A percentile compares a stretch with the other conserved stretches of the same genome.
Conservation (phyloP, 2,329 filamentous ascomycete species). For the Clonostachys byssicola region DNA sequence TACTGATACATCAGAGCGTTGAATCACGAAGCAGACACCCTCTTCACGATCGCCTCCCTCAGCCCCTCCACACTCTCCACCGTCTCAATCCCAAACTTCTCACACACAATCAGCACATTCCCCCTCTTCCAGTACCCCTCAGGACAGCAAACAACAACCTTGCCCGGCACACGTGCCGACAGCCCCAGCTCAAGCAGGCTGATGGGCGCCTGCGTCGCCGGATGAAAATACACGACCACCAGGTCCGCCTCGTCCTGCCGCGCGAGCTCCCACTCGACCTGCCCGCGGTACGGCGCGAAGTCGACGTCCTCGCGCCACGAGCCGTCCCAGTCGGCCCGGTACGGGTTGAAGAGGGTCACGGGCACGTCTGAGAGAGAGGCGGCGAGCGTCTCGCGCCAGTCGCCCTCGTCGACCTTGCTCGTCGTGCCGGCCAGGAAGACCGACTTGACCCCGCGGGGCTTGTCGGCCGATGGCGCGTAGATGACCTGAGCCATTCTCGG, state of each 20-base stretch:
- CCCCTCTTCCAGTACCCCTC: conserved; percentile 47
- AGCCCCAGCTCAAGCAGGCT: conserved; percentile 56
- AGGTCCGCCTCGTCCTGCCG: conserved; percentile 43
- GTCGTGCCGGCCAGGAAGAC: conserved; percentile 57
- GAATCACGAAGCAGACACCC: conserved; percentile 9
- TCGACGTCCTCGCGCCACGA: conserved; percentile 40
- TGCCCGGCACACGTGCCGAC: conserved; percentile 27
- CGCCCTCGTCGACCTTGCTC: conserved; percentile 23
- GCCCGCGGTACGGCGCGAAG: conserved; percentile 38
- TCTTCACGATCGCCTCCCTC: conserved; percentile 20
- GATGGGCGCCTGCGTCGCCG: conserved; percentile 43
- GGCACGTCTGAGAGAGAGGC: conserved; percentile 32
- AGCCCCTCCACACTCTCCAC: conserved; percentile 33
- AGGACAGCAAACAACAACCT: conserved; percentile 41
- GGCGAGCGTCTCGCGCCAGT: conserved; percentile 44
- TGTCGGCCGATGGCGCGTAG: conserved; percentile 16
- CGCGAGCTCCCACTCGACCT: conserved; percentile 55
- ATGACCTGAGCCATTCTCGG: conserved; percentile 15
- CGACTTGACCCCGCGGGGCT: conserved; percentile 13
- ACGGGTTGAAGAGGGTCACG: conserved; percentile 51
- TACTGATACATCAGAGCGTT: too few species aligned
- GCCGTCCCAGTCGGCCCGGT: conserved; percentile 47
- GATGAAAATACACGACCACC: conserved; percentile 50
- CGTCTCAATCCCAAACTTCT: conserved; percentile 36
- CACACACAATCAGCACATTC: conserved; percentile 52